Percentiles rank a stretch among this genome's conserved stretches.
phyloP scores from a whole-genome alignment of 106 monocot genomes.

The Cymbidium sinense region DNA sequence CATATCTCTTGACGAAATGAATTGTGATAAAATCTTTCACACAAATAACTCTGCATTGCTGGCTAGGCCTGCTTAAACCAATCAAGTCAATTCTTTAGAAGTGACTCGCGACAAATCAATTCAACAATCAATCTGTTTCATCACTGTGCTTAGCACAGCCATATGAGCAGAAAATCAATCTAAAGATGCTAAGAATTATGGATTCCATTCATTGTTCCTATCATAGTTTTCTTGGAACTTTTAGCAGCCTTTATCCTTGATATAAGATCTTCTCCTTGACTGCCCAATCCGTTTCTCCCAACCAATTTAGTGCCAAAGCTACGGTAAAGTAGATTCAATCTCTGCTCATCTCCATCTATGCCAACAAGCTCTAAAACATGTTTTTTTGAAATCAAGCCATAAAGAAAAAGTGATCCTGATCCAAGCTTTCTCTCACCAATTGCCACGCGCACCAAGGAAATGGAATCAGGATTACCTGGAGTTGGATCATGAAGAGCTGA shows the following conservation, averaged over 20 bases:
- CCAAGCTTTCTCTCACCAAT: slow-evolving; percentile 39
- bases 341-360: slow-evolving; percentile 56
- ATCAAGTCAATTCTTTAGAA: background rate
- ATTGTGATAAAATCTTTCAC: background rate
- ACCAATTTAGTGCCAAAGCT: slow-evolving; percentile 63
- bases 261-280: slow-evolving; percentile 48
- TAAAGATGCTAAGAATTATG: background rate
- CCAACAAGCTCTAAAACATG: slow-evolving; percentile 42
- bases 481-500: slow-evolving; percentile 65
- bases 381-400: slow-evolving; percentile 58
- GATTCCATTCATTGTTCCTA: slow-evolving; percentile 18
- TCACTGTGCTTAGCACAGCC: background rate
- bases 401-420: slow-evolving; percentile 39
- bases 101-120: slow-evolving; percentile 6
- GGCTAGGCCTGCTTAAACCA: background rate
- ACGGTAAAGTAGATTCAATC: slow-evolving; percentile 41
- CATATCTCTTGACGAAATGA: background rate
- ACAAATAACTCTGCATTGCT: background rate
- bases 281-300: slow-evolving; percentile 52
- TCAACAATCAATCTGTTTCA: slow-evolving; percentile 1
- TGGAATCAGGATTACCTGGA: slow-evolving; percentile 31
- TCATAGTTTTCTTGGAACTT: slow-evolving; percentile 5
- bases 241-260: slow-evolving; percentile 48
- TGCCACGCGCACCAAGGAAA: slow-evolving; percentile 47
- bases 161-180: background rate